Percentiles rank a stretch among this genome's conserved stretches.
These are phyloP conservation scores for Coffea eugenioides DNA, from an alignment of 257 asterid species.

Conservation along the genomic window DNA sequence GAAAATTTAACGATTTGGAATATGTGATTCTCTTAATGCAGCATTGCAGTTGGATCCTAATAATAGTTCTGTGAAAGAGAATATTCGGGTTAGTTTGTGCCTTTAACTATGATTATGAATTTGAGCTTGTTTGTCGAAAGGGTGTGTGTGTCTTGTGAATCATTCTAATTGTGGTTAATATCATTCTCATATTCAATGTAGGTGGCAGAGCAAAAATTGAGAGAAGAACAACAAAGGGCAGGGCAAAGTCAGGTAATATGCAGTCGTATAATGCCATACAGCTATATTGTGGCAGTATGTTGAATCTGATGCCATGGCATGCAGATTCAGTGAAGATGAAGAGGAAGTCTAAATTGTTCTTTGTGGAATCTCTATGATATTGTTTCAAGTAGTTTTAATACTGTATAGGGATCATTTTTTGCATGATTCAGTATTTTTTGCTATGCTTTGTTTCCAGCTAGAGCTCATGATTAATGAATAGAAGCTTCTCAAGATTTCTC, in stretches of 20 bases:
- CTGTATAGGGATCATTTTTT: not conserved
- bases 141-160: not conserved
- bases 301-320: not conserved
- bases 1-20: slow-evolving; percentile 4
- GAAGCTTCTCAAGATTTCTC: not conserved
- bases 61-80: slow-evolving; percentile 63
- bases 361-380: not conserved
- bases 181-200: slow-evolving; percentile 23
- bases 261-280: not conserved
- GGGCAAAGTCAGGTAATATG: slow-evolving; percentile 54
- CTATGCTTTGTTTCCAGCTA: not conserved
- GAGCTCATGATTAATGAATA: not conserved
- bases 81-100: slow-evolving; percentile 65
- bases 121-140: slow-evolving; percentile 12
- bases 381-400: not conserved
- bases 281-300: not conserved
- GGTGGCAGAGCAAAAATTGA: slow-evolving; percentile 75
- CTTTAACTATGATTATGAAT: slow-evolving; percentile 12
- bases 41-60: slow-evolving; percentile 82
- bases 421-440: not conserved
- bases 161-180: slow-evolving; percentile 6
- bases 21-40: slow-evolving; percentile 34
- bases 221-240: slow-evolving; percentile 51
- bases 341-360: not conserved
- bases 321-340: not conserved